Evolutionary conservation across 345 rosid genomes (phyloP), one percentile per base, ranked within the genome.

Genomic region (Camelina neglecta): DNA sequence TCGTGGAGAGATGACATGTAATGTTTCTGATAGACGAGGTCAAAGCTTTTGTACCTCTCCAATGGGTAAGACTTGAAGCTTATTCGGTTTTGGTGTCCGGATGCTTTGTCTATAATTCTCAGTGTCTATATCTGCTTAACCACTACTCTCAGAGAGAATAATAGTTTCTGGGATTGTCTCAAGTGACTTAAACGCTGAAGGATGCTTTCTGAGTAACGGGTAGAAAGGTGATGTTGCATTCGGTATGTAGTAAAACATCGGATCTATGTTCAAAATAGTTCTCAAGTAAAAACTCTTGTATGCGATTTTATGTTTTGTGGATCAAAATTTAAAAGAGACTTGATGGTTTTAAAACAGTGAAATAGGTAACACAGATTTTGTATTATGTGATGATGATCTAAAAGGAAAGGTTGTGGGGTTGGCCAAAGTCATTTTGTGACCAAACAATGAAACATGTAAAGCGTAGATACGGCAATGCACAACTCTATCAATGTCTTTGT

Each of bases 21-120:
- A 44, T 4, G 23, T 7, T 21, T 15, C 23, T 67, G 11, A 12
- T 21, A 65, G 60, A 56, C 15, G 36, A 15, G 15, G 49, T 73
- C 7, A 16, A 26, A 75, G 15, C 23, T 23, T 21, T 58, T 12
- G 23, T 45, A 16, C 41, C 65, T 74, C 65, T 31, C 11, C 36
- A 29, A 29, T 45, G 58, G 77, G 71, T 74, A 56, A 45, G 72
- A 36, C 51, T 66, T 45, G 44, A 49, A 65, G 45, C 9, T 31
- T 18, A 20, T 65, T 65, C 26, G 16, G 24, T 7, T 9, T 11
- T 57, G 58, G 11, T n/a, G 33, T 21, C 5, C 49, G 29, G 21
- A 23, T 65, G 39, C 36, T 31, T 11, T 5, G 62, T 29, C 16
- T 54, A 41, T 72, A 29, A 23, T 23, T 50, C 8, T 26, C 29